Base-by-base conservation (phyloP, 2,329 filamentous ascomycete species). In the Pseudocercospora fijiensis region DNA sequence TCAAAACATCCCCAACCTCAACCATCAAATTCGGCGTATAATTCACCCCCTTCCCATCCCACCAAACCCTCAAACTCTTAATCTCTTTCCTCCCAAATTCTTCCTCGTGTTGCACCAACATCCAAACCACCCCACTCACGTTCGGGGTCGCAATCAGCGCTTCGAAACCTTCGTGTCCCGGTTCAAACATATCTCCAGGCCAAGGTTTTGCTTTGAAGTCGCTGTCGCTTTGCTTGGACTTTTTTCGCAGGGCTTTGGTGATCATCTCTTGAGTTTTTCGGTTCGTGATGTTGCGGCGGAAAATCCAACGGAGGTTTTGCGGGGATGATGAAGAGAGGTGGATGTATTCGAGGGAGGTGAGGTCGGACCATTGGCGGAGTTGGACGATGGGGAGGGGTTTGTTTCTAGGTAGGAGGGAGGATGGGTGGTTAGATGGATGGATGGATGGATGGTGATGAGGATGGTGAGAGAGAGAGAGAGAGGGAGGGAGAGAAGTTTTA, bases 221-320 rank as follows among this genome's bases (percentile, higher is more conserved):
- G 6, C 49, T 43, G 9, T 10, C 18, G 11, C 57, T 24, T n/a
- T 37, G 7, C n/a, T 60, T 57, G 56, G 51, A n/a, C n/a, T n/a
- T n/a, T 41, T 16, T 57, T 60, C 28, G 58, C 37, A 52, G 41
- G 6, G 63, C 61, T 10, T 47, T 53, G 9, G 43, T 51, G 58
- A 68, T 65, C 3, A 67, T 26, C 9, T 51, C n/a, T 57, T 61
- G 28, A 7, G 66, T 68, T 9, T 59, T 52, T 7, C 57, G 27
- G 43, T 68, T 68, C 22, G 49, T 24, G 56, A 67, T 68, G 37
- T 58, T 63, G 18, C 62, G 60, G 20, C 61, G 64, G 37, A 65
- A 58, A n/a, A 68, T 60, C 16, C 37, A 66, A 6, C 30, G 43
- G 28, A 65, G 56, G 28, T n/a, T n/a, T n/a, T n/a, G n/a, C n/a